Percentiles rank a stretch among this genome's conserved stretches.
Conservation (phyloP, 2,329 filamentous ascomycete genomes). For the Orbilia quercus region DNA sequence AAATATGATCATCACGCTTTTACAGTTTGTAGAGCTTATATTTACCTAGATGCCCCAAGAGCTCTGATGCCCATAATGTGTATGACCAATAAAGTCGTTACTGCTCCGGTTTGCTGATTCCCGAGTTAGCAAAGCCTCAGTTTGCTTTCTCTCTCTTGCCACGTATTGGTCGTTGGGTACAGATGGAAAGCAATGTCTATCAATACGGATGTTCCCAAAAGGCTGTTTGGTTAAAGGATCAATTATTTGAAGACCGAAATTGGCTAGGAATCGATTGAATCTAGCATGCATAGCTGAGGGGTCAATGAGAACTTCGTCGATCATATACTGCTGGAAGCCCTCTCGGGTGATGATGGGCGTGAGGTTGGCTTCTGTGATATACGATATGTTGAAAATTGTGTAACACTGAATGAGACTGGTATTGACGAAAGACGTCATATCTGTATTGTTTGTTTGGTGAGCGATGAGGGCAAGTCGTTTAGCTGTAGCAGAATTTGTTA, state of each 20-base stretch:
- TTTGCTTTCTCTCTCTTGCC: constrained; percentile 22
- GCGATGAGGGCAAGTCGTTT: constrained; percentile 21
- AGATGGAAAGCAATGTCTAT: constrained; percentile 29
- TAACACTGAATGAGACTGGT: constrained; percentile 45
- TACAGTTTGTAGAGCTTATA: neutral
- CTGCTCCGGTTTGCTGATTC: constrained; percentile 3
- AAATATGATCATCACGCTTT: too few species aligned
- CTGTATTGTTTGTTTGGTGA: neutral
- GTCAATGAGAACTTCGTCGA: constrained; percentile 26
- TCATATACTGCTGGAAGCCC: constrained; percentile 48
- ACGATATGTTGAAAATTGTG: constrained; percentile 37
- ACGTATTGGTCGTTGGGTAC: constrained; percentile 39
- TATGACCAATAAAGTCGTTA: neutral
- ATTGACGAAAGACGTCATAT: constrained; percentile 27
- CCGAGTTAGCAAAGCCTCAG: constrained; percentile 20
- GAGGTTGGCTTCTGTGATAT: constrained; percentile 38
- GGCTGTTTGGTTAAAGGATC: constrained; percentile 41
- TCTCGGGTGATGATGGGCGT: constrained; percentile 50
- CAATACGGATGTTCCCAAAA: constrained; percentile 35
- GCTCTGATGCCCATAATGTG: constrained; percentile 4
- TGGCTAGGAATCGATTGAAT: constrained; percentile 36
- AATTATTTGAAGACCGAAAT: constrained; percentile 36
- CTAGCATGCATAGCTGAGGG: constrained; percentile 38
- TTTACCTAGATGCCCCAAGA: constrained; percentile 39
- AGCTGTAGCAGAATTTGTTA: constrained; percentile 6